phyloP scores from a whole-genome alignment of 345 rosid species.

The Moringa oleifera region DNA sequence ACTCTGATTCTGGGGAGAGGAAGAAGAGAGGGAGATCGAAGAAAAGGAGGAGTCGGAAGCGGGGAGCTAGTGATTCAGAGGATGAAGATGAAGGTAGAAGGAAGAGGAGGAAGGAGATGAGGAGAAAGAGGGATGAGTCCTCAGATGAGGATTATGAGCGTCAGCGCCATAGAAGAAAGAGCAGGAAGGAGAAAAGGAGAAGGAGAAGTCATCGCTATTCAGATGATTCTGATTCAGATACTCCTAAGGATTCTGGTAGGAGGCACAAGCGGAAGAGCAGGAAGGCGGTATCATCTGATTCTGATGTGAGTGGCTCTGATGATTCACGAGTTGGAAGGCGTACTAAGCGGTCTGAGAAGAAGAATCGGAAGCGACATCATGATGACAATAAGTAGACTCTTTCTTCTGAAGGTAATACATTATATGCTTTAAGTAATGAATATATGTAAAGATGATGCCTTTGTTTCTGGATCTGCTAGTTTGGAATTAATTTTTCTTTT shows the following conservation, averaged over 20 bases:
- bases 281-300: conserved; percentile 52
- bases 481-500: no score
- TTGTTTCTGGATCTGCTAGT: no score
- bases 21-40: conserved; percentile 74
- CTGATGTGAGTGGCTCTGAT: conserved; percentile 40
- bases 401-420: background rate
- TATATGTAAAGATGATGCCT: no score
- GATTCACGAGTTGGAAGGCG: conserved; percentile 55
- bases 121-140: conserved; percentile 39
- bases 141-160: conserved; percentile 24
- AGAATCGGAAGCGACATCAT: conserved; percentile 51
- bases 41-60: conserved; percentile 64
- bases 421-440: no score
- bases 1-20: conserved; percentile 47
- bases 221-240: conserved; percentile 27
- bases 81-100: conserved; percentile 45
- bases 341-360: conserved; percentile 46
- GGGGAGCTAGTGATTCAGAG: conserved; percentile 50
- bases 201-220: conserved; percentile 38
- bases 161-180: conserved; percentile 34
- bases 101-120: conserved; percentile 45
- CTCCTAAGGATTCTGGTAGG: conserved; percentile 17
- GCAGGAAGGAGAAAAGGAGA: conserved; percentile 58
- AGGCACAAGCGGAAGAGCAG: conserved; percentile 44
- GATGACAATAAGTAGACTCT: conserved; percentile 27